Percentiles rank a stretch among this genome's conserved stretches.
These are phyloP conservation scores for Noccaea bulbosa DNA, from an alignment of 345 rosid genomes.

Conservation along the genomic window DNA sequence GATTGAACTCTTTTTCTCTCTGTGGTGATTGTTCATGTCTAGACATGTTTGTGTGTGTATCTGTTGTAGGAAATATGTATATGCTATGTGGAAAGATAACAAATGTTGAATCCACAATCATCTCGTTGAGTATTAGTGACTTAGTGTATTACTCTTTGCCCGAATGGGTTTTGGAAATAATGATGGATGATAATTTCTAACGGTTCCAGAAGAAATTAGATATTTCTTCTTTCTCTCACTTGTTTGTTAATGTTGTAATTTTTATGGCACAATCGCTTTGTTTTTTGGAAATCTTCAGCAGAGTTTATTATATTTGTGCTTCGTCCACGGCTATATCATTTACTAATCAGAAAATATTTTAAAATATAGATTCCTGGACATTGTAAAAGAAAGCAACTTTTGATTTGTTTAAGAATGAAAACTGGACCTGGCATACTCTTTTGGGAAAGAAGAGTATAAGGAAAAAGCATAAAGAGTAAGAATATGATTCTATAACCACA, in stretches of 20 bases:
- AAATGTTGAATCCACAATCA: slow-evolving; percentile 18
- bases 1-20: slow-evolving; percentile 43
- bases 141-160: neutral
- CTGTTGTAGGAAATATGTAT: neutral
- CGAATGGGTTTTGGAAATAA: slow-evolving; percentile 23
- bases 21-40: neutral
- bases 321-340: neutral
- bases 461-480: neutral
- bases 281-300: neutral
- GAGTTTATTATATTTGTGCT: neutral
- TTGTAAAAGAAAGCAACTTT: slow-evolving; percentile 20
- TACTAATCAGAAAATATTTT: neutral
- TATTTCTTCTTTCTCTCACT: neutral
- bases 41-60: slow-evolving; percentile 18
- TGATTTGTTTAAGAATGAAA: neutral
- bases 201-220: slow-evolving; percentile 4
- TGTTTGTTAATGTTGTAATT: neutral
- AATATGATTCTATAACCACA: slow-evolving; percentile 23
- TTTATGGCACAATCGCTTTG: neutral
- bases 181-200: slow-evolving; percentile 9
- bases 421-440: slow-evolving; percentile 10
- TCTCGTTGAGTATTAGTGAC: neutral
- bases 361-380: neutral
- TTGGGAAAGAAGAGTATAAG: neutral
- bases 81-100: neutral